Percentiles rank a stretch among this genome's conserved stretches.
phyloP scores from a whole-genome alignment of 805 yeast species.

The Candida germanica region DNA sequence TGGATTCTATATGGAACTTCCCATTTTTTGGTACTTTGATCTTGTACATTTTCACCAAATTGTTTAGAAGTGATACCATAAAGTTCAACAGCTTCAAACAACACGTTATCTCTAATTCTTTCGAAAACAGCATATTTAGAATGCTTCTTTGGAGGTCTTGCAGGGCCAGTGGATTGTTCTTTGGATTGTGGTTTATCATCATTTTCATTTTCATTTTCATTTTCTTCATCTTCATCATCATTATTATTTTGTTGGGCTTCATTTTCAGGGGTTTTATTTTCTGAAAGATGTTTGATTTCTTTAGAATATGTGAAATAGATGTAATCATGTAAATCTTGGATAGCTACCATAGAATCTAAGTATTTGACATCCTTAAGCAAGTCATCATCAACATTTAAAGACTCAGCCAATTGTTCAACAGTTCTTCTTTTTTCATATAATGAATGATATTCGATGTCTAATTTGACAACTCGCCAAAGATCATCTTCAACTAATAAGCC shows the following conservation, averaged over 20 bases:
- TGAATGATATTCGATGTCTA: conserved; percentile 88
- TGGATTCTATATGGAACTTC: conserved; percentile 55
- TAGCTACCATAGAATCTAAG: conserved; percentile 67
- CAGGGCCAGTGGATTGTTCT: conserved; percentile 5
- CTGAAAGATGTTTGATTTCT: conserved; percentile 48
- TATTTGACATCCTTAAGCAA: conserved; percentile 50
- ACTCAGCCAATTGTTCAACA: conserved; percentile 53
- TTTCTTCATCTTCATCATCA: neutral
- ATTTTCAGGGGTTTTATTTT: conserved; percentile 4
- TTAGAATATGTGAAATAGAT: conserved; percentile 69
- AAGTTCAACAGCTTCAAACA: conserved; percentile 63
- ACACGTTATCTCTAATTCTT: conserved; percentile 59
- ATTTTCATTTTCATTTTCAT: conserved; percentile 7
- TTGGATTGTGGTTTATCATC: conserved; percentile 33
- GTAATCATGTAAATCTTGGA: conserved; percentile 85
- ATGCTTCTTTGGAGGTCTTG: conserved; percentile 43
- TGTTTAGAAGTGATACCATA: conserved; percentile 78
- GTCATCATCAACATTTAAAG: conserved; percentile 56
- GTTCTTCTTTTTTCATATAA: conserved; percentile 69
- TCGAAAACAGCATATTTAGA: conserved; percentile 62
- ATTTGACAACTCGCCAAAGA: conserved; percentile 83
- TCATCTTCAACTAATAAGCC: conserved; percentile 74
- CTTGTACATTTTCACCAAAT: conserved; percentile 76
- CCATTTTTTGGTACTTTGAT: conserved; percentile 49
- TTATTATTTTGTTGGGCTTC: neutral